These are phyloP conservation scores for Colletotrichum godetiae DNA, from an alignment of 2,329 filamentous ascomycete genomes.

Conservation along the genomic window DNA sequence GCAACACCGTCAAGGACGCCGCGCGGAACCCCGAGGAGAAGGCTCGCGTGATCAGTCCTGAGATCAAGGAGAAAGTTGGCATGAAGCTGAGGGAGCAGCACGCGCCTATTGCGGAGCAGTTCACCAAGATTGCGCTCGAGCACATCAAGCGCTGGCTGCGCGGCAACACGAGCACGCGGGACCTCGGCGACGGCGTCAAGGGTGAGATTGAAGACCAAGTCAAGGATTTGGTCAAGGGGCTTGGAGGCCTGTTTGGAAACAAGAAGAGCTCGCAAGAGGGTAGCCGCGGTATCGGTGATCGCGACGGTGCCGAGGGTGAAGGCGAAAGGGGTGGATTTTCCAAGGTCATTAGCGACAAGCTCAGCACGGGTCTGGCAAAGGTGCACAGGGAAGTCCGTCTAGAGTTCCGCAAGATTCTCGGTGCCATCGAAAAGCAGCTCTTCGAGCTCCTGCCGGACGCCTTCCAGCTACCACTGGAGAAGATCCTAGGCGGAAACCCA, in stretches of 20 bases:
- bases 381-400: slow-evolving; percentile 58
- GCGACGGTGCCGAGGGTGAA: slow-evolving; percentile 38
- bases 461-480: slow-evolving; percentile 56
- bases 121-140: slow-evolving; percentile 57
- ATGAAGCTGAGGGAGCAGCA: slow-evolving; percentile 54
- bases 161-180: slow-evolving; percentile 53
- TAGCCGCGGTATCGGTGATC: slow-evolving; percentile 45
- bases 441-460: slow-evolving; percentile 57
- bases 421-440: slow-evolving; percentile 56
- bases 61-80: slow-evolving; percentile 58
- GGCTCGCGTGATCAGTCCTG: slow-evolving; percentile 56
- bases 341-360: slow-evolving; percentile 58
- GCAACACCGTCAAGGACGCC: slow-evolving; percentile 55
- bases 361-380: slow-evolving; percentile 55
- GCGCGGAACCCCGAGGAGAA: slow-evolving; percentile 59
- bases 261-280: slow-evolving; percentile 46
- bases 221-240: slow-evolving; percentile 56
- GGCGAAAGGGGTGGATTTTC: slow-evolving; percentile 53
- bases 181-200: slow-evolving; percentile 55
- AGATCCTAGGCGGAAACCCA: slow-evolving; percentile 58
- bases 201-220: slow-evolving; percentile 57
- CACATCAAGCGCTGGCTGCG: slow-evolving; percentile 59
- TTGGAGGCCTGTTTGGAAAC: slow-evolving; percentile 53
- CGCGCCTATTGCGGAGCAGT: slow-evolving; percentile 56
- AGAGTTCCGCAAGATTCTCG: slow-evolving; percentile 57